A percentile compares a stretch with the other conserved stretches of the same genome.
Conservation (phyloP, 169 alveolate genomes). For the Besnoitia besnoiti region DNA sequence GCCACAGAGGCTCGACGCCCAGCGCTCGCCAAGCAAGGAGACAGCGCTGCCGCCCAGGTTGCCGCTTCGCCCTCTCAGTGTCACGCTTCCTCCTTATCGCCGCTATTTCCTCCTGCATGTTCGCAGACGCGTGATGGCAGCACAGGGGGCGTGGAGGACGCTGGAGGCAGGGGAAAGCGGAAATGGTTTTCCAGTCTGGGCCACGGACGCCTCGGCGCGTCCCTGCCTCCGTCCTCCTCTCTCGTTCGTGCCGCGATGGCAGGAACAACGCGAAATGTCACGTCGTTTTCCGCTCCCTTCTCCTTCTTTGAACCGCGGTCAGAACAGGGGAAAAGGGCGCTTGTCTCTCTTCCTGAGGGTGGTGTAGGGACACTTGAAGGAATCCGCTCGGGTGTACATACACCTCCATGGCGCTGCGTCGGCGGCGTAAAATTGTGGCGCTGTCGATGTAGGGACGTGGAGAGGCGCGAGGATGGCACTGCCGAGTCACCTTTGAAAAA, state of each 20-base stretch:
- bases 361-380: not conserved
- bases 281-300: not conserved
- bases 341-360: too few relatives aligned
- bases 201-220: not conserved
- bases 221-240: not conserved
- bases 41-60: not conserved
- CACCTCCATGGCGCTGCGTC: not conserved
- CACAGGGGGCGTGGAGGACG: not conserved
- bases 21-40: not conserved
- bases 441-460: not conserved
- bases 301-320: not conserved
- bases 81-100: too few relatives aligned
- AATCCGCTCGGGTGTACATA: not conserved
- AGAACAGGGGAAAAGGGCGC: not conserved
- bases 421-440: not conserved
- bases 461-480: too few relatives aligned
- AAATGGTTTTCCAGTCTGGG: not conserved
- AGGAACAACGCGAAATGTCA: not conserved
- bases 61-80: not conserved
- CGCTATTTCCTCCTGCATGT: too few relatives aligned
- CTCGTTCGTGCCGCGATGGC: constrained; percentile 26
- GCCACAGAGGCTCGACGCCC: not conserved
- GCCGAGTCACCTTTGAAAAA: not conserved
- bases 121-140: not conserved
- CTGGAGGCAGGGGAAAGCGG: not conserved